Percentiles rank a stretch among this genome's conserved stretches.
These are phyloP conservation scores for Nymphaea thermarum DNA, from an alignment of 164 flowering plant genomes.

Conservation along the genomic window DNA sequence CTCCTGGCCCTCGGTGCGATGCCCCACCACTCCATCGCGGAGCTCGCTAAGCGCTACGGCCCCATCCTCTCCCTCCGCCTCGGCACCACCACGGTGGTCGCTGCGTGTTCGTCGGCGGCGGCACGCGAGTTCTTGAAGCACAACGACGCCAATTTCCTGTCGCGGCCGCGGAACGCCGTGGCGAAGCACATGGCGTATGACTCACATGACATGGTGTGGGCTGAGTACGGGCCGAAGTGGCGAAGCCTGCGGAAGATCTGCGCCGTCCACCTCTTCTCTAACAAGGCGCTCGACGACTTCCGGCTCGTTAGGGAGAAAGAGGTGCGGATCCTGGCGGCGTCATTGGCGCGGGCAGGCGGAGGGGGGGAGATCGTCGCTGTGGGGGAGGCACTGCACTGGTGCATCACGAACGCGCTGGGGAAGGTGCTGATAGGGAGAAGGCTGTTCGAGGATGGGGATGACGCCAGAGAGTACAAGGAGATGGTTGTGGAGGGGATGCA, in stretches of 20 bases:
- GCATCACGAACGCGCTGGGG: constrained; percentile 63
- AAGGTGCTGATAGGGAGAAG: constrained; percentile 62
- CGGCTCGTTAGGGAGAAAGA: constrained; percentile 66
- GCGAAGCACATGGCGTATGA: constrained; percentile 72
- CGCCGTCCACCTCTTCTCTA: constrained; percentile 68
- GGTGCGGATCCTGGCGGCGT: constrained; percentile 28
- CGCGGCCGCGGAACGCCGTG: constrained; percentile 71
- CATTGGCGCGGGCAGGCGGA: constrained; percentile 15
- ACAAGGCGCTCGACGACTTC: constrained; percentile 65
- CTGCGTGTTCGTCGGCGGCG: constrained; percentile 58
- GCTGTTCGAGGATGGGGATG: constrained; percentile 41
- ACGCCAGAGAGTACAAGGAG: constrained; percentile 52
- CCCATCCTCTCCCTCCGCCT: constrained; percentile 57
- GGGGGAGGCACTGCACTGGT: constrained; percentile 46
- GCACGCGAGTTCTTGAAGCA: constrained; percentile 61
- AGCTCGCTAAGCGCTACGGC: constrained; percentile 49
- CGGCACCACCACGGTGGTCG: constrained; percentile 67
- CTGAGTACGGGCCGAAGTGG: constrained; percentile 85
- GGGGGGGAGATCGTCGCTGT: constrained; percentile 14
- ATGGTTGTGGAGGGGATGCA: constrained; percentile 84
- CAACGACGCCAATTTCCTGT: constrained; percentile 66
- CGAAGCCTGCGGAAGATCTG: constrained; percentile 66
- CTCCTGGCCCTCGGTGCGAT: constrained; percentile 63
- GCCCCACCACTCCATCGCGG: constrained; percentile 70
- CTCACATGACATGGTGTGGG: constrained; percentile 75